Percentiles rank a stretch among this genome's conserved stretches.
Evolutionary conservation across 1,284 basidiomycete species (phyloP).

Genomic region (Trichosporon sp.): DNA sequence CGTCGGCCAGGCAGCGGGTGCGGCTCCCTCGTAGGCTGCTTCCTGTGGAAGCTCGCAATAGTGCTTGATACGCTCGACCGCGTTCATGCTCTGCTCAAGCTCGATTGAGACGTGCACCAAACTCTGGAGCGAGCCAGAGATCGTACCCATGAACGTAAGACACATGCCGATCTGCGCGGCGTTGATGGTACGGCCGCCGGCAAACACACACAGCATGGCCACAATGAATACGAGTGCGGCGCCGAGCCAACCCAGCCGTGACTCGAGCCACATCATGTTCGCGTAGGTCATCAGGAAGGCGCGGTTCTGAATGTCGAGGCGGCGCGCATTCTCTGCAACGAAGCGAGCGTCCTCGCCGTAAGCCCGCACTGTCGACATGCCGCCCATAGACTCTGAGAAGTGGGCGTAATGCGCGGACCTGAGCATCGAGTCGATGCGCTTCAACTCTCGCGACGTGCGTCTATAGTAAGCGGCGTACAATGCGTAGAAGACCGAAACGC

Average conservation of each 20-base stretch:
- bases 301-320: conserved; percentile 68
- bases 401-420: conserved; percentile 70
- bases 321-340: conserved; percentile 61
- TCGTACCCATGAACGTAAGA: background rate
- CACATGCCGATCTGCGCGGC: conserved; percentile 40
- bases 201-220: conserved; percentile 49
- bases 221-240: conserved; percentile 61
- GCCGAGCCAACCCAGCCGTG: conserved; percentile 72
- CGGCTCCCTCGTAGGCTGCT: conserved; percentile 57
- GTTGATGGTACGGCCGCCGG: conserved; percentile 50
- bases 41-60: conserved; percentile 60
- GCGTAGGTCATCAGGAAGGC: conserved; percentile 52
- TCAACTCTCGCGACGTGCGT: conserved; percentile 69
- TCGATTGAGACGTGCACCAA: conserved; percentile 51
- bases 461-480: conserved; percentile 61
- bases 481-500: conserved; percentile 31
- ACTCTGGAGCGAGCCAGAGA: conserved; percentile 51
- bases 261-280: conserved; percentile 61
- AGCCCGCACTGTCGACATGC: conserved; percentile 67
- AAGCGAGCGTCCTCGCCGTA: conserved; percentile 63
- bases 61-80: conserved; percentile 63
- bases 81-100: conserved; percentile 55
- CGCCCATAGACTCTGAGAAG: conserved; percentile 70
- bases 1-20: conserved; percentile 50
- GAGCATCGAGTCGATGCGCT: conserved; percentile 56